These are phyloP conservation scores for Desmodesmus armatus DNA, from an alignment of 139 green algal genomes.

Conservation along the genomic window DNA sequence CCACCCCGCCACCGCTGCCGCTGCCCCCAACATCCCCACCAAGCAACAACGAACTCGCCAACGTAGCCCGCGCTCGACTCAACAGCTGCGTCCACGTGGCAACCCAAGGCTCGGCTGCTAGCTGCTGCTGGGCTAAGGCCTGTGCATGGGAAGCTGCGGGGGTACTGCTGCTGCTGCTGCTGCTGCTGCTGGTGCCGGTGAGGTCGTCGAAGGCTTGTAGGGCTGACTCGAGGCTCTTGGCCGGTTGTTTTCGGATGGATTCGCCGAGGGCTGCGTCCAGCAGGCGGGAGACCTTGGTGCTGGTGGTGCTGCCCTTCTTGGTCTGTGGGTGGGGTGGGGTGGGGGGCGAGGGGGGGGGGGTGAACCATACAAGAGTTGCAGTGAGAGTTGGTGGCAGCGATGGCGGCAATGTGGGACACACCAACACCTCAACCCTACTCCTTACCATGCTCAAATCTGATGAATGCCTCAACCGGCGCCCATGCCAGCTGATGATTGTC, in stretches of 20 bases:
- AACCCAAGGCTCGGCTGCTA: slow-evolving; percentile 23
- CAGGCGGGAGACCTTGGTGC: slow-evolving; percentile 5
- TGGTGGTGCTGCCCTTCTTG: not conserved
- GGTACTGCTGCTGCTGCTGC: not conserved
- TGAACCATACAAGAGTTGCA: no score
- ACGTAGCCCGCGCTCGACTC: not conserved
- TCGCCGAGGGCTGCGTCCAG: slow-evolving; percentile 31
- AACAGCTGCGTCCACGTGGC: slow-evolving; percentile 7
- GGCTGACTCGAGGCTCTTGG: slow-evolving; percentile 2
- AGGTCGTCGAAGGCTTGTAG: not conserved
- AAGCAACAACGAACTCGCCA: no score
- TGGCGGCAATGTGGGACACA: no score
- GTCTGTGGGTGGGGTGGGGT: no score
- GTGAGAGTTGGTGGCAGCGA: no score
- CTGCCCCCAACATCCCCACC: not conserved
- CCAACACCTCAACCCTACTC: no score
- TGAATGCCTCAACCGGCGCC: no score
- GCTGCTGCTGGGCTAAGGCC: slow-evolving; percentile 5
- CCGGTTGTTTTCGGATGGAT: not conserved
- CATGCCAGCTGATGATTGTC: no score
- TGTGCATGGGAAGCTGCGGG: not conserved
- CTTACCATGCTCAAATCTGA: no score
- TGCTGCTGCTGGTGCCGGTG: not conserved
- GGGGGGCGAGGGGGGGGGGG: no score
- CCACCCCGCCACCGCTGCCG: not conserved